These are phyloP conservation scores for Persicaria tinctoria DNA, from an alignment of 148 eudicot species.

Conservation along the genomic window DNA sequence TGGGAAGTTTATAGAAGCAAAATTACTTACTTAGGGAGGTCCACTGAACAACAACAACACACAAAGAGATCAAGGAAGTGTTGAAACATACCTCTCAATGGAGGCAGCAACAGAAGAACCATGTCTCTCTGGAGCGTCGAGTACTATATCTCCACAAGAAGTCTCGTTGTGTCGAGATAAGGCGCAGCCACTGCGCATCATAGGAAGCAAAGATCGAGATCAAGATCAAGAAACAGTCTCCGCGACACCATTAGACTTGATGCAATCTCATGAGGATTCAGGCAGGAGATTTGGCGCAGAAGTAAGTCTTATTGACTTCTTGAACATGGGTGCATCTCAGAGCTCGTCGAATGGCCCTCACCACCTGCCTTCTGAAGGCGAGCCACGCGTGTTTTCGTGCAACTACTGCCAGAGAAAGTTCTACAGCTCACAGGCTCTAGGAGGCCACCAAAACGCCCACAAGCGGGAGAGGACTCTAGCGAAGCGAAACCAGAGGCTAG, in stretches of 20 bases:
- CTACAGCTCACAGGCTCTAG: constrained; percentile 60
- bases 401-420: constrained; percentile 55
- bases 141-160: constrained; percentile 6
- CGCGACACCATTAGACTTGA: not conserved
- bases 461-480: constrained; percentile 59
- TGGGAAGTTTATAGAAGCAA: not conserved
- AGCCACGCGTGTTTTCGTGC: constrained; percentile 46
- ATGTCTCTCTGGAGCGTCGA: constrained; percentile 8
- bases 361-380: not conserved
- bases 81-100: constrained; percentile 5
- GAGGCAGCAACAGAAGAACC: constrained; percentile 8
- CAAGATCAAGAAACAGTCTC: constrained; percentile 9
- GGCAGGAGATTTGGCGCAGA: not conserved
- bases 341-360: not conserved
- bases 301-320: constrained; percentile 6
- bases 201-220: not conserved
- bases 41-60: not conserved
- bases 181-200: not conserved
- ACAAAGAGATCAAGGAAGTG: not conserved
- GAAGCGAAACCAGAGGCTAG: constrained; percentile 36
- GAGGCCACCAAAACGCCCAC: constrained; percentile 73
- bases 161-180: not conserved
- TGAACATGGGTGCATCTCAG: constrained; percentile 2
- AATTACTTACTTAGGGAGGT: too few relatives aligned
- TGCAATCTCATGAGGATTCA: constrained; percentile 4